Percentiles rank a stretch among this genome's conserved stretches.
These are phyloP conservation scores for Cenchrus purpureus DNA, from an alignment of 176 grass and related monocot genomes.

Conservation along the genomic window DNA sequence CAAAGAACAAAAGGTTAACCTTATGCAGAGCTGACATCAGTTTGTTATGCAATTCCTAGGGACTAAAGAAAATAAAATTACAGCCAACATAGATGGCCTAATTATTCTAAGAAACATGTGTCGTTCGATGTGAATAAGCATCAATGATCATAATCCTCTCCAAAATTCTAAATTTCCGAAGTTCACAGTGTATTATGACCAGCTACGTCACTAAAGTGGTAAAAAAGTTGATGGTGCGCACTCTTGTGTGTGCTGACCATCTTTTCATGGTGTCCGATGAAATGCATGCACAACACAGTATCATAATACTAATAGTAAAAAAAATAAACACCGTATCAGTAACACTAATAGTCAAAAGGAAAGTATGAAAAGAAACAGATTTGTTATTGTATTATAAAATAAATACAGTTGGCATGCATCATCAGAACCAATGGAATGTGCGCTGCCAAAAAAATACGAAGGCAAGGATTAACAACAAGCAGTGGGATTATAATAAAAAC, in stretches of 20 bases:
- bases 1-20: constrained; percentile 38
- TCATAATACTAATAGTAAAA: background rate
- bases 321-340: background rate
- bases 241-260: background rate
- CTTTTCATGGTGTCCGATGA: constrained; percentile 9
- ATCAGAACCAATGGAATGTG: constrained; percentile 18
- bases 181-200: background rate
- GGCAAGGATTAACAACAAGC: background rate
- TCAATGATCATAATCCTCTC: background rate
- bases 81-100: background rate
- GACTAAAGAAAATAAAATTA: constrained; percentile 22
- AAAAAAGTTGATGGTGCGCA: constrained; percentile 11
- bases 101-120: background rate
- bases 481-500: constrained; percentile 20
- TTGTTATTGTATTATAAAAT: background rate
- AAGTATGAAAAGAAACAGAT: background rate
- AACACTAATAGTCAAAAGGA: constrained; percentile 3
- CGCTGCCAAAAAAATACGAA: background rate
- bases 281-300: background rate
- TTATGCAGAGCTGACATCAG: constrained; percentile 17
- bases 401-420: background rate
- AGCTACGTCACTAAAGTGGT: background rate
- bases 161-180: background rate
- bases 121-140: background rate
- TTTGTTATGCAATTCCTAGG: constrained; percentile 12